Evolutionary conservation across 2,329 filamentous ascomycete genomes (phyloP).

Genomic region (Truncatella angustata): DNA sequence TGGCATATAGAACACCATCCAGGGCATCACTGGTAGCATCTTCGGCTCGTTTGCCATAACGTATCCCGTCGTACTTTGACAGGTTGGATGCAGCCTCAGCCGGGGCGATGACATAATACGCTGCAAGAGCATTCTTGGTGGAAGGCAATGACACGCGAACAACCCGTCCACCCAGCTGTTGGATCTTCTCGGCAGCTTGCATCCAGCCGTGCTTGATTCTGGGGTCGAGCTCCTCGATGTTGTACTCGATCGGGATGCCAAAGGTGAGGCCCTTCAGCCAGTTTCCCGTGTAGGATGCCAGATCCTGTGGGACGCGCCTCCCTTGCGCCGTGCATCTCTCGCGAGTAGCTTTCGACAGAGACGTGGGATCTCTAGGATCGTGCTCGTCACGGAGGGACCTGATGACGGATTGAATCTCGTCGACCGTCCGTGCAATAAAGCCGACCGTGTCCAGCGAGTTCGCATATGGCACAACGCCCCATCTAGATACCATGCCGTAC

Average conservation of each 20-base stretch:
- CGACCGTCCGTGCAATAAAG: conserved; percentile 59
- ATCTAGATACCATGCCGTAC: conserved; percentile 82
- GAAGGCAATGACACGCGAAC: conserved; percentile 77
- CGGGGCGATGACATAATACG: conserved; percentile 93
- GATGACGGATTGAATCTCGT: conserved; percentile 50
- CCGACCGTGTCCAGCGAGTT: conserved; percentile 93
- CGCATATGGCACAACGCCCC: conserved; percentile 86
- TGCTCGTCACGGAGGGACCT: conserved; percentile 46
- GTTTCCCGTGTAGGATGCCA: not conserved
- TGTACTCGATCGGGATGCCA: conserved; percentile 74
- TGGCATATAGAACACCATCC: conserved; percentile 69
- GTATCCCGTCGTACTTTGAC: conserved; percentile 94
- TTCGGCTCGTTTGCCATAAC: conserved; percentile 68
- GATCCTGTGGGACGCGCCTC: conserved; percentile 16
- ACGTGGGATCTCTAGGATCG: conserved; percentile 75
- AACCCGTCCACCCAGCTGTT: conserved; percentile 65
- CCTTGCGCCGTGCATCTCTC: conserved; percentile 34
- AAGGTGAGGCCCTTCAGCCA: conserved; percentile 39
- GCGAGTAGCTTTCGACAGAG: conserved; percentile 57
- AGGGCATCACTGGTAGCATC: conserved; percentile 48
- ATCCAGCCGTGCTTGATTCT: conserved; percentile 70
- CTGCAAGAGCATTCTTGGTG: conserved; percentile 81
- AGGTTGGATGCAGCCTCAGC: conserved; percentile 95
- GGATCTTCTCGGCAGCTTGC: conserved; percentile 56
- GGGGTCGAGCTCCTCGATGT: conserved; percentile 75